phyloP scores from a whole-genome alignment of 305 asterid species.

The Fraxinus sp. region DNA sequence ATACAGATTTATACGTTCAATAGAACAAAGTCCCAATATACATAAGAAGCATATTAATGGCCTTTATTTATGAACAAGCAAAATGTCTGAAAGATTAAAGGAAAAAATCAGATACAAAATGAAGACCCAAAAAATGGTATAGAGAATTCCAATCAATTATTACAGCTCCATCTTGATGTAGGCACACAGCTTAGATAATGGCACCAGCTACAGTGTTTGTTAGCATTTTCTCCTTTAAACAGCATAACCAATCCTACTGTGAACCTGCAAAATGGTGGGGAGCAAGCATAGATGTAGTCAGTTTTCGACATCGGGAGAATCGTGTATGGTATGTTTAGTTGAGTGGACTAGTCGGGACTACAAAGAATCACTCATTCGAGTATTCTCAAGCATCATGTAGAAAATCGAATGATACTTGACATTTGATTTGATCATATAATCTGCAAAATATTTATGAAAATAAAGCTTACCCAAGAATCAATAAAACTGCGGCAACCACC shows the following conservation, averaged over 20 bases:
- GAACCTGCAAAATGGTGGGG: constrained; percentile 42
- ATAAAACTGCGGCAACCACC: constrained; percentile 46
- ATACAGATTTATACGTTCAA: not conserved
- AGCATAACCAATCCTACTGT: constrained; percentile 64
- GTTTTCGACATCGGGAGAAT: not conserved
- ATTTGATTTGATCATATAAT: not conserved
- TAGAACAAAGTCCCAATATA: constrained; percentile 8
- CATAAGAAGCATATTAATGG: constrained; percentile 14
- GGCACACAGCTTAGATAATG: constrained; percentile 91
- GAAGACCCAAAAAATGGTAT: constrained; percentile 13
- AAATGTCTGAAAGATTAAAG: constrained; percentile 7
- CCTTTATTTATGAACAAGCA: constrained; percentile 9
- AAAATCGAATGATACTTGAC: not conserved
- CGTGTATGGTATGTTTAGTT: not conserved
- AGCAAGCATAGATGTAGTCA: not conserved
- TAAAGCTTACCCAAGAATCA: constrained; percentile 62
- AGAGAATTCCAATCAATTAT: constrained; percentile 31
- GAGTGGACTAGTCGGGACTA: not conserved
- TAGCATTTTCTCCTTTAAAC: constrained; percentile 72
- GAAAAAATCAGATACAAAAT: constrained; percentile 5
- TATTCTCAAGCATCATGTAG: not conserved
- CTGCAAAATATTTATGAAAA: not conserved
- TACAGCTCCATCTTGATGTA: constrained; percentile 80
- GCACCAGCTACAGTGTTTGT: constrained; percentile 77
- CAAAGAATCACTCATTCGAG: not conserved